Base-by-base conservation (phyloP, 306 rosid species). In the Cicer chorassanicum region DNA sequence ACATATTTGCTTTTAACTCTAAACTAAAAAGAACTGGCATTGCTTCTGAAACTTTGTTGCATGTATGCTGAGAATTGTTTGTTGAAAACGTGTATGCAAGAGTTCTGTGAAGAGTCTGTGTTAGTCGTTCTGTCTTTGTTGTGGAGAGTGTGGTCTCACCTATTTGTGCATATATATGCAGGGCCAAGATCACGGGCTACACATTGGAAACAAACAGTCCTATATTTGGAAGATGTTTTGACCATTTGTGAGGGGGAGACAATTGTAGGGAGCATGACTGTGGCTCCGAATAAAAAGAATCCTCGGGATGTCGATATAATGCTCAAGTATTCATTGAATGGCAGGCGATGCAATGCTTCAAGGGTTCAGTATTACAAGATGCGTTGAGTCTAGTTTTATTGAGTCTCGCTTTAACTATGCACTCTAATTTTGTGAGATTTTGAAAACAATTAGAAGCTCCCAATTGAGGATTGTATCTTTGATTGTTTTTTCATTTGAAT, bases 181-280 rank as follows among this genome's bases (percentile, higher is more conserved):
- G 99, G 99, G 48, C 99, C 99, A 15, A 90, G 87, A 69, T 92
- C 99, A 5, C 82, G 96, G 21, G 74, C 83, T 11, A 95, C 99
- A 2, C 99, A 94, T 73, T 94, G 99, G 99, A 94, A 94, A 84
- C 99, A 94, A 85, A 94, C 98, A 12, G 96, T 95, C 19, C 91
- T 95, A 9, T 95, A 95, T 82, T 77, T 95, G 69, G 99, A 92
- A 83, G 99, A 92, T 74, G 87, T 95, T 39, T 83, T 92, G 78
- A 95, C 97, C 54, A 79, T 95, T 48, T 95, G 98, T 54, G 91
- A 86, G 82, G 99, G 99, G 29, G 99, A 95, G 77, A 21, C 95
- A 14, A 72, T 94, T 57, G 79, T 60, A 6, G 99, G 99, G 74
- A 87, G 81, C 84, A 55, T 95, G 92, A 84, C 87, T 8, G 98